These are phyloP conservation scores for Nitzschia sp. DNA, from an alignment of 108 stramenopile genomes.

Conservation along the genomic window DNA sequence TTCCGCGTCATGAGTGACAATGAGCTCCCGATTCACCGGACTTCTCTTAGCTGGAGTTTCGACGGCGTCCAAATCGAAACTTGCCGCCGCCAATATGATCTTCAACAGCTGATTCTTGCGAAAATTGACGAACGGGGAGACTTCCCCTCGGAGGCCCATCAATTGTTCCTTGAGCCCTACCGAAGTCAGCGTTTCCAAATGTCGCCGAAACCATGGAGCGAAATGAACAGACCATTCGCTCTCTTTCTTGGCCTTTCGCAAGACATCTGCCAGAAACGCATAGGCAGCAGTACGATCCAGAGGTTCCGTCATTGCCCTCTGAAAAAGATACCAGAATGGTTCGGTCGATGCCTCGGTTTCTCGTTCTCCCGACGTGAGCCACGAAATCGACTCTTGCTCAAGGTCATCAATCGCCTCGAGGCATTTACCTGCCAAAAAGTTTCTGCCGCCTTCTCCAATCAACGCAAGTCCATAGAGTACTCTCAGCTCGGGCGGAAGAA, in stretches of 20 bases:
- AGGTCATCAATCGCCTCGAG: constrained; percentile 53
- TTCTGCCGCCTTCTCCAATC: constrained; percentile 62
- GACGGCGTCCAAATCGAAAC: constrained; percentile 24
- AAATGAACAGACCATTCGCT: constrained; percentile 38
- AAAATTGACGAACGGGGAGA: constrained; percentile 26
- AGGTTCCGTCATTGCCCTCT: constrained; percentile 44
- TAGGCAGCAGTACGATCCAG: constrained; percentile 52
- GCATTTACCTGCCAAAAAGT: constrained; percentile 66
- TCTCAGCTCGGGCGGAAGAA: constrained; percentile 66
- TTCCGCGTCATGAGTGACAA: neutral
- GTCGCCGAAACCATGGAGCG: constrained; percentile 26
- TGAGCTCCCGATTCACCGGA: neutral
- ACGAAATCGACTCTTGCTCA: constrained; percentile 29
- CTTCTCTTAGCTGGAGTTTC: neutral
- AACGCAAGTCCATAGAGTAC: constrained; percentile 63
- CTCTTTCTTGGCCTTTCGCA: constrained; percentile 44
- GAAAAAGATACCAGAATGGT: constrained; percentile 55
- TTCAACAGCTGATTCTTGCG: constrained; percentile 42
- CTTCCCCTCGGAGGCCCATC: neutral
- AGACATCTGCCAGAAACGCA: constrained; percentile 62
- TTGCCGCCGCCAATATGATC: constrained; percentile 23
- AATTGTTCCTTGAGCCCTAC: constrained; percentile 26
- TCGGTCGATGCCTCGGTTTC: constrained; percentile 20
- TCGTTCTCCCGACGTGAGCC: constrained; percentile 26
- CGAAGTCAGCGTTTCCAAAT: constrained; percentile 15